These are phyloP conservation scores for Malassezia restricta DNA, from an alignment of 1,284 basidiomycete species.

Conservation along the genomic window DNA sequence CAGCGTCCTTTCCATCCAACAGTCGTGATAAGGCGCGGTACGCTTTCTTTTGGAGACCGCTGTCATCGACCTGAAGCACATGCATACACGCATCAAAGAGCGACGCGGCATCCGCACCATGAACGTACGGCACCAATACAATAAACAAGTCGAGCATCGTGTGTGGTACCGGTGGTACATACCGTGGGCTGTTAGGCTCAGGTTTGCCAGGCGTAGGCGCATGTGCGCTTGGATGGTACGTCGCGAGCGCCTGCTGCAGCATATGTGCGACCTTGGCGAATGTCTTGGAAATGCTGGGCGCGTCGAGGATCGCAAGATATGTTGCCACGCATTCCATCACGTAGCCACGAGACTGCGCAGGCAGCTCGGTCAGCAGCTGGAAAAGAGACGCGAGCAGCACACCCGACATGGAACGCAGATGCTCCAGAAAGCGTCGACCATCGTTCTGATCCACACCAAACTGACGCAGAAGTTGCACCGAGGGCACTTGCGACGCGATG, in stretches of 20 bases:
- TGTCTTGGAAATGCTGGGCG: conserved; percentile 58
- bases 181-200: conserved; percentile 15
- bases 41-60: conserved; percentile 87
- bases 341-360: conserved; percentile 62
- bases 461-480: conserved; percentile 49
- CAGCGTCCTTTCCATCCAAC: conserved; percentile 20
- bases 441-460: conserved; percentile 54
- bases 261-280: conserved; percentile 67
- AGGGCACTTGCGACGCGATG: conserved; percentile 48
- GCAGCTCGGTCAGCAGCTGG: conserved; percentile 83
- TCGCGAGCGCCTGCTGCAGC: conserved; percentile 60
- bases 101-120: conserved; percentile 22
- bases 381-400: conserved; percentile 90
- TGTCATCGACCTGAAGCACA: conserved; percentile 54
- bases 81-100: conserved; percentile 54
- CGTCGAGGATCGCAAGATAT: conserved; percentile 67
- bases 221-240: conserved; percentile 17
- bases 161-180: conserved; percentile 52
- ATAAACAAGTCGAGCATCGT: conserved; percentile 82
- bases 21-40: conserved; percentile 71
- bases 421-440: conserved; percentile 60
- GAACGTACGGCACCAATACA: conserved; percentile 59
- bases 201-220: conserved; percentile 10
- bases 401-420: conserved; percentile 66
- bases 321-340: conserved; percentile 77